Evolutionary conservation across 768 basidiomycete species (phyloP).

Genomic region (Cyathus striatus): DNA sequence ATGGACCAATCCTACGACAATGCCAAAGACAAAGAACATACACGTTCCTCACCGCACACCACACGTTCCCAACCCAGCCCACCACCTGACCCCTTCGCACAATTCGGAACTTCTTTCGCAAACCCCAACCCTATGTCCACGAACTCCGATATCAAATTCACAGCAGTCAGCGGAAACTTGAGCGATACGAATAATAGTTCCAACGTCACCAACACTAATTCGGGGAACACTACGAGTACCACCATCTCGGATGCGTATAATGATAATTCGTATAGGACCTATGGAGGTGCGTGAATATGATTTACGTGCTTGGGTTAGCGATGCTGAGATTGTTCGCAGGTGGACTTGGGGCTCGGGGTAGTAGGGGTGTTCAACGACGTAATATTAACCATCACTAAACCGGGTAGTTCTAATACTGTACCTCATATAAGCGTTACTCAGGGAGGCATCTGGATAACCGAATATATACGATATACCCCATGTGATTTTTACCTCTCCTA

Average conservation of each 20-base stretch:
- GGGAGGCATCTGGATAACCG: no score
- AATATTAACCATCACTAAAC: no score
- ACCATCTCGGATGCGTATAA: conserved; percentile 14
- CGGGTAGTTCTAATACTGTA: no score
- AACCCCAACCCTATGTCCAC: not conserved
- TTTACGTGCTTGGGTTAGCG: no score
- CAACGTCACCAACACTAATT: conserved; percentile 10
- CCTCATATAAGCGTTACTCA: no score
- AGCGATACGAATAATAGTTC: conserved; percentile 7
- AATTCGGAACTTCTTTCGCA: not conserved
- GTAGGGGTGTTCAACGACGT: no score
- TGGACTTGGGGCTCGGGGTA: no score
- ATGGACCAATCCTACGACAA: no score
- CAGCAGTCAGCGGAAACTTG: conserved; percentile 4
- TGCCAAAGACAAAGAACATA: no score
- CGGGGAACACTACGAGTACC: conserved; percentile 14
- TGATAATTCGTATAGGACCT: conserved; percentile 3
- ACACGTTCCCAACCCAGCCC: not conserved
- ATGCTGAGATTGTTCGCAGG: no score
- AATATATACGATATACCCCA: no score
- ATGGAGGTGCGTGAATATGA: conserved; percentile 1
- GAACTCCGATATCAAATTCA: not conserved
- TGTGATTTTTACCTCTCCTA: no score
- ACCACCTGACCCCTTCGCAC: not conserved
- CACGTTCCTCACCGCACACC: not conserved